Evolutionary conservation across 2,329 filamentous ascomycete species (phyloP).

Genomic region (Berkeleyomyces basicola): DNA sequence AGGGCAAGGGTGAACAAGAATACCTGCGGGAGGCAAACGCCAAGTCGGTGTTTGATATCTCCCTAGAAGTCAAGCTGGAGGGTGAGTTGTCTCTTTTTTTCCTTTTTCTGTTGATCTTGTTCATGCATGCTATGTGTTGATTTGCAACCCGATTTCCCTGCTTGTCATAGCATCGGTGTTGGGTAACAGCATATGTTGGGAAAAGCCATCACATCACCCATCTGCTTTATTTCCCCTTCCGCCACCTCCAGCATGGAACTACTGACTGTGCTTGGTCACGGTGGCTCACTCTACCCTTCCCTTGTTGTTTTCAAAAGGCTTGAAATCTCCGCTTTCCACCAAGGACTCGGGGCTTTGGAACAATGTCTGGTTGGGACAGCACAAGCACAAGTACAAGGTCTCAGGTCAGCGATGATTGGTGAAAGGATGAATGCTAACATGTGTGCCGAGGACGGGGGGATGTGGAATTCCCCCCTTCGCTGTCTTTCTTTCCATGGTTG

Average conservation of each 20-base stretch:
- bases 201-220: background rate
- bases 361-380: background rate
- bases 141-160: background rate
- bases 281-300: background rate
- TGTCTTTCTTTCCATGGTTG: background rate
- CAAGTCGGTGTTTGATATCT: slow-evolving; percentile 13
- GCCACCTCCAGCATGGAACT: background rate
- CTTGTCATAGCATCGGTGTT: background rate
- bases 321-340: background rate
- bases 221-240: background rate
- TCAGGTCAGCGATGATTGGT: background rate
- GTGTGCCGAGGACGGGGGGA: background rate
- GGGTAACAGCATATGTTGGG: background rate
- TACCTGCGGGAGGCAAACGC: slow-evolving; percentile 13
- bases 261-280: background rate
- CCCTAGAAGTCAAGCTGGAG: slow-evolving; percentile 13
- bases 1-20: slow-evolving; percentile 15
- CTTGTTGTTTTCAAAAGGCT: background rate
- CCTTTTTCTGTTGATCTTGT: background rate
- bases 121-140: background rate
- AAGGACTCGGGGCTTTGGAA: background rate
- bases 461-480: background rate
- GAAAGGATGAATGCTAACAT: background rate
- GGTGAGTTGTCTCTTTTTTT: slow-evolving; percentile 9
- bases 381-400: background rate